Percentiles rank a stretch among this genome's conserved stretches.
Conservation (phyloP, 495 filamentous ascomycete species). For the Lophiotrema nucula region DNA sequence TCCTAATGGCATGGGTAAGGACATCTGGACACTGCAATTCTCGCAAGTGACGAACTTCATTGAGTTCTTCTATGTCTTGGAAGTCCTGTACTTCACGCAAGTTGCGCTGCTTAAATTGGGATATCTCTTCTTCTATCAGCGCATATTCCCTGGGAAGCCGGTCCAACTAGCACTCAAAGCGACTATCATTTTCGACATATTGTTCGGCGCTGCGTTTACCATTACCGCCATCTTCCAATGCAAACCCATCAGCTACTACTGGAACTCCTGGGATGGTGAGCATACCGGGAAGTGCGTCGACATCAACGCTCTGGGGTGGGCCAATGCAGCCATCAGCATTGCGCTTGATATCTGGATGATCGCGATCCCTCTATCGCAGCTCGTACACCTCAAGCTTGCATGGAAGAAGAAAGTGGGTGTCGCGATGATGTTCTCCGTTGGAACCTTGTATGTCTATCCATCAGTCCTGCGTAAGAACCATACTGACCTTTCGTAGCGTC, state of each 20-base stretch:
- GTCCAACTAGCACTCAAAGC: constrained; percentile 37
- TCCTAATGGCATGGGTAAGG: constrained; percentile 19
- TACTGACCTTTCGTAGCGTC: constrained; percentile 32
- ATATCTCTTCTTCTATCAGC: constrained; percentile 52
- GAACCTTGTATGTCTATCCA: constrained; percentile 48
- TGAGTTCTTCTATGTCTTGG: constrained; percentile 23
- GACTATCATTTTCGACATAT: constrained; percentile 40
- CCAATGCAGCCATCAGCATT: constrained; percentile 34
- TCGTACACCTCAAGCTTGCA: constrained; percentile 47
- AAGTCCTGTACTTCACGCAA: constrained; percentile 40
- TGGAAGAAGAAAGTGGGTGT: constrained; percentile 52
- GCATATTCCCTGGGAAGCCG: constrained; percentile 45
- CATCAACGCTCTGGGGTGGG: constrained; percentile 27
- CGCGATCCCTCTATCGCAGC: constrained; percentile 47
- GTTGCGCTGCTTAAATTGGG: constrained; percentile 46
- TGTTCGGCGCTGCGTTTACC: constrained; percentile 43
- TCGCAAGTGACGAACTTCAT: constrained; percentile 11
- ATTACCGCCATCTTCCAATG: constrained; percentile 49
- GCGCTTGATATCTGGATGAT: constrained; percentile 34
- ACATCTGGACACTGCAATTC: constrained; percentile 24
- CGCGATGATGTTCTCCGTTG: constrained; percentile 55
- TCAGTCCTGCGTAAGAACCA: neutral
- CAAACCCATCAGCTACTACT: constrained; percentile 39
- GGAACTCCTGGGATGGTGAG: constrained; percentile 32
- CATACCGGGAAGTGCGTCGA: constrained; percentile 32